Conservation (phyloP, 805 yeast genomes). For the Candida schatavii region DNA sequence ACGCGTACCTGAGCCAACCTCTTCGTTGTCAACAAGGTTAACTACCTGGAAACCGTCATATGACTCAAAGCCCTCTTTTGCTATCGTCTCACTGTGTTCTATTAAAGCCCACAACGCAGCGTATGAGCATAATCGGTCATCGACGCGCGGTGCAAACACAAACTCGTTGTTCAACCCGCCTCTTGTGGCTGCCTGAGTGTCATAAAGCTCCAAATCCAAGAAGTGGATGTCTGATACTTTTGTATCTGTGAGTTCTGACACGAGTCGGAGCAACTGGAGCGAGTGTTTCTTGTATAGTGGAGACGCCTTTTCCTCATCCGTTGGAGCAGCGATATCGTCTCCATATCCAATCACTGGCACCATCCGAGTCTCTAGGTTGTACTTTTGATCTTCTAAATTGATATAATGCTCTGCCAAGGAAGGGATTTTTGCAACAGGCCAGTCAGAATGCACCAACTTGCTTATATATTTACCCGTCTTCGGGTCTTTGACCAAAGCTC, state of each 20-base stretch:
- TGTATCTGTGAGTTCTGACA: slow-evolving; percentile 21
- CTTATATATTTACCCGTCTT: slow-evolving; percentile 18
- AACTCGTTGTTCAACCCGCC: slow-evolving; percentile 39
- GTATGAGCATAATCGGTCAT: slow-evolving; percentile 41
- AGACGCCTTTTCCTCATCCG: slow-evolving; percentile 22
- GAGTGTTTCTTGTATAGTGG: slow-evolving; percentile 31
- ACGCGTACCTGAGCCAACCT: slow-evolving; percentile 37
- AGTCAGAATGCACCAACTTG: slow-evolving; percentile 26
- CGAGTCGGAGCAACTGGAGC: slow-evolving; percentile 28
- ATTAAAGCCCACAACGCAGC: slow-evolving; percentile 33
- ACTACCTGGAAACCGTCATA: slow-evolving; percentile 30
- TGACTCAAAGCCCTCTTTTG: neutral
- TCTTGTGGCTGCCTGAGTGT: slow-evolving; percentile 31
- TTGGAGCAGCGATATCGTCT: slow-evolving; percentile 8
- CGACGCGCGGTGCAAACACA: slow-evolving; percentile 37
- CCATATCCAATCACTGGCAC: slow-evolving; percentile 36
- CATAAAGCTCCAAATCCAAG: slow-evolving; percentile 37
- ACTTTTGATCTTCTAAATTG: slow-evolving; percentile 21
- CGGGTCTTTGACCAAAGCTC: slow-evolving; percentile 22
- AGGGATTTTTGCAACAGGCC: slow-evolving; percentile 40
- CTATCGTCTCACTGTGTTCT: slow-evolving; percentile 15
- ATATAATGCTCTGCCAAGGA: slow-evolving; percentile 40
- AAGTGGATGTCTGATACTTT: slow-evolving; percentile 23
- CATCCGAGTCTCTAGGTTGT: slow-evolving; percentile 36
- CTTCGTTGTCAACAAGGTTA: slow-evolving; percentile 39